A percentile compares a stretch with the other conserved stretches of the same genome.
Conservation (phyloP, 768 basidiomycete genomes). For the Chlorophyllum brunneum region DNA sequence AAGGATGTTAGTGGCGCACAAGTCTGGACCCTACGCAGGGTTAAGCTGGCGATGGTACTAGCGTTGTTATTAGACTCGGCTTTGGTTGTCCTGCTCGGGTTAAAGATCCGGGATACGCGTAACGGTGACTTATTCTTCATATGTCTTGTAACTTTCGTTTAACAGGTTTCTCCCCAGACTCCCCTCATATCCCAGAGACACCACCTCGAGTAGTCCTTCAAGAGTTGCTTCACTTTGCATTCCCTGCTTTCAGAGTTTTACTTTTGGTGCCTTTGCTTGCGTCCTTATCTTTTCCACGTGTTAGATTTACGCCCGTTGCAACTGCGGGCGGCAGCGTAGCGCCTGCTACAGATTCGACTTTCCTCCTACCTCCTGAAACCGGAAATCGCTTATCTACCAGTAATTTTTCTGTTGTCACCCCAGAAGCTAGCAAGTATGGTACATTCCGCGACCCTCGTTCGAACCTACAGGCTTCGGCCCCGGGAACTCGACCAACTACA, state of each 20-base stretch:
- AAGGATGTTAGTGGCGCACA: slow-evolving; percentile 70
- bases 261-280: slow-evolving; percentile 57
- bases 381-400: slow-evolving; percentile 45
- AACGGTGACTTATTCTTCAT: slow-evolving; percentile 25
- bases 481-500: slow-evolving; percentile 50
- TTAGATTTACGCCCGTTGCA: slow-evolving; percentile 54
- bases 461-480: slow-evolving; percentile 46
- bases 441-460: slow-evolving; percentile 59
- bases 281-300: slow-evolving; percentile 59
- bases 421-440: slow-evolving; percentile 62
- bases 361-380: slow-evolving; percentile 51
- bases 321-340: slow-evolving; percentile 36
- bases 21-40: slow-evolving; percentile 59
- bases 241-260: slow-evolving; percentile 64
- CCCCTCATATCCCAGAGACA: slow-evolving; percentile 27
- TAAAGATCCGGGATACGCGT: slow-evolving; percentile 32
- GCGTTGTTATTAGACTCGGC: slow-evolving; percentile 59
- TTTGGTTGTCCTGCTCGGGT: slow-evolving; percentile 52
- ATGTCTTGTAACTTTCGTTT: slow-evolving; percentile 10
- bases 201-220: slow-evolving; percentile 23
- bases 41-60: slow-evolving; percentile 50
- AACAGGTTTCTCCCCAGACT: slow-evolving; percentile 12
- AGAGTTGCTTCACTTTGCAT: slow-evolving; percentile 35
- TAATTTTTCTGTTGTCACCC: slow-evolving; percentile 38
- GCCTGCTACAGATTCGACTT: slow-evolving; percentile 43